Base-by-base conservation (phyloP, 768 basidiomycete genomes). In the Russula olivacea region DNA sequence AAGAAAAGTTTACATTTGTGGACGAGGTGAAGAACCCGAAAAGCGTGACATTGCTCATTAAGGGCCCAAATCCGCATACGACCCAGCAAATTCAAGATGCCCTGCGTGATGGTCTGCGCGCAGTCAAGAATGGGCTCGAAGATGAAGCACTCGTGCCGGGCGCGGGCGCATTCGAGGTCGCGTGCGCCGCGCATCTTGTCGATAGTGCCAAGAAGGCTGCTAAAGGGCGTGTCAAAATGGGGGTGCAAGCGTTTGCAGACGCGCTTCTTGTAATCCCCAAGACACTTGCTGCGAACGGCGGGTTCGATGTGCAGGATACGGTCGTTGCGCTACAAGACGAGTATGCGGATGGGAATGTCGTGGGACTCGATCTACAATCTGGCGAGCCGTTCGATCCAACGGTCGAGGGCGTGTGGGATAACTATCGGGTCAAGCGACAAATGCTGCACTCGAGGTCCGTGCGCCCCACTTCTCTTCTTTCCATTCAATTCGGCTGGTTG, bases 1-100 rank as follows among this genome's bases (percentile, higher is more conserved):
- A 99, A 77, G 97, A 99, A 72, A 99, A 98, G 73, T 99, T 82
- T 75, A 99, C 97, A 0, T 98, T 98, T 72, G 80, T 99, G 59
- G 97, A 98, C 75, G 91, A 99, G 67, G 96, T 98, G 74, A 92
- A 89, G 76, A 84, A 88, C 64, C 96, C 97, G 32, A 95, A 91
- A 80, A 89, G 87, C 61, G 97, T 98, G 58, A 98, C 97, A 5
- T 80, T 99, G 61, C 82, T 99, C 65, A 91, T 99, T 79, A 99
- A 99, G 76, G 97, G 95, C 30, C 97, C 96, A 58, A 98, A 99
- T 76, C 81, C 87, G 12, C 92, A 98, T 78, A 98, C 95, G 59
- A 98, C 87, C 66, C 86, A 91, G 66, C 97, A 97, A 76, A 95
- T 97, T 66, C 90, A 94, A 76, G 97, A 99, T 73, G 97, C 95